Percentiles rank a stretch among this genome's conserved stretches.
Evolutionary conservation across 1,284 basidiomycete genomes (phyloP).

Genomic region (Peniophora sp.): DNA sequence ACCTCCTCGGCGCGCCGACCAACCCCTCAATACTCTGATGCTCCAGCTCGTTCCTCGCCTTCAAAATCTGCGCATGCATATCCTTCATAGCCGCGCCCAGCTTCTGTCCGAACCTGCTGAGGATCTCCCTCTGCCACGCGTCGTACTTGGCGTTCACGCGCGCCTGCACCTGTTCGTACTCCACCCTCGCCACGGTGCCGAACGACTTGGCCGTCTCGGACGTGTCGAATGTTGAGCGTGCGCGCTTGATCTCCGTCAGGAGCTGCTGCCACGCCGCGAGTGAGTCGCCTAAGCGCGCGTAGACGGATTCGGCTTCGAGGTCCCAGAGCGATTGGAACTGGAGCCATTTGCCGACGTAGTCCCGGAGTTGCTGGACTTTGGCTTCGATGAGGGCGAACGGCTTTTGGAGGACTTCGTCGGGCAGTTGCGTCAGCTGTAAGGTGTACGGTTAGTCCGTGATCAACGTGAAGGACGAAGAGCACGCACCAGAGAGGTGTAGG

Average conservation of each 20-base stretch:
- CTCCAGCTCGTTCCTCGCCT: slow-evolving; percentile 92
- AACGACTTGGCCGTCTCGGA: slow-evolving; percentile 90
- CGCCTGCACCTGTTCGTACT: slow-evolving; percentile 96
- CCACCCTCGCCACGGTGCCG: slow-evolving; percentile 81
- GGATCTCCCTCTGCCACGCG: slow-evolving; percentile 92
- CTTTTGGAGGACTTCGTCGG: slow-evolving; percentile 67
- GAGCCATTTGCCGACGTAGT: slow-evolving; percentile 95
- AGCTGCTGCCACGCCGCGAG: slow-evolving; percentile 92
- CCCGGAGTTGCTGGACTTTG: slow-evolving; percentile 81
- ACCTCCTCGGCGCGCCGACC: slow-evolving; percentile 37
- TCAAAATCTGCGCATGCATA: slow-evolving; percentile 86
- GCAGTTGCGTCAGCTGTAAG: slow-evolving; percentile 66
- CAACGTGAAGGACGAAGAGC: background rate
- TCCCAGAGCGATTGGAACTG: slow-evolving; percentile 99
- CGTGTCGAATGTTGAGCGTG: slow-evolving; percentile 94
- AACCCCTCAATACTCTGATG: slow-evolving; percentile 73
- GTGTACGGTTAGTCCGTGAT: background rate
- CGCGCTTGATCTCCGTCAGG: slow-evolving; percentile 92
- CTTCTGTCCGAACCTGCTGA: slow-evolving; percentile 88
- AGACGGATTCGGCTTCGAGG: slow-evolving; percentile 93
- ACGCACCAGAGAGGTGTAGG: slow-evolving; percentile 77
- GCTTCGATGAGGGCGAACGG: slow-evolving; percentile 85
- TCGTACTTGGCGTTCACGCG: slow-evolving; percentile 99
- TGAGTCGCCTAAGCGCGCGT: slow-evolving; percentile 89
- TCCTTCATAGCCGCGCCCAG: slow-evolving; percentile 94